Base-by-base conservation (phyloP, 2,329 filamentous ascomycete species). In the Cladophialophora carrionii region DNA sequence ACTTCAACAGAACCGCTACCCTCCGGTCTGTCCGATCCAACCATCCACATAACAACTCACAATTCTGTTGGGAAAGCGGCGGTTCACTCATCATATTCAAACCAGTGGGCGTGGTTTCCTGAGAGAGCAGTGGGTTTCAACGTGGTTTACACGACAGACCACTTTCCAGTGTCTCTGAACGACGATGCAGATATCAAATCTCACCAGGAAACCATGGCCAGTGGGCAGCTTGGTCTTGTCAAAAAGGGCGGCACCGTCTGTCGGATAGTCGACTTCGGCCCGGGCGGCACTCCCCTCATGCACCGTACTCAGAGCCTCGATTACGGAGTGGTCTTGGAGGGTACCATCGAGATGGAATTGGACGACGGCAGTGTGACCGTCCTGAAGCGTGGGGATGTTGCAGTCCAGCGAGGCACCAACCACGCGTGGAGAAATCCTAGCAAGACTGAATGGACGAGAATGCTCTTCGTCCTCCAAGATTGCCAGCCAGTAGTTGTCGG, bases 221-320 rank as follows among this genome's bases (percentile, higher is more conserved):
- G 61, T 12, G 57, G 62, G 34, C 53, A 58, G 22, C 43, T 66
- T 12, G 59, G 52, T 14, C 53, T 66, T 1, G 63, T 66, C 22
- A 51, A 66, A 48, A 53, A 53, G 20, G 48, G 48, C 48, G 59
- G 63, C 1, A 66, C 63, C 7, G 63, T 63, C 12, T 63, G 58
- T 51, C 63, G 63, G 7, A 41, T 66, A 14, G 81, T 84, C 32
- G 81, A 84, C 68, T 81, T 84, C 69, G 74, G 74, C 0, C 82
- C 82, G 0, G 74, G 72, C 2, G 75, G 76, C 29, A 71, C 72
- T 20, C 76, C 76, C 9, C 71, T 79, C 12, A 82, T 84, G 77
- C 84, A 86, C 68, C 79, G 83, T 17, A 85, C 83, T 0, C 77
- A 82, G 67, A 82, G 78, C 31, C 73, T 86, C 3, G 84, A 86